Base-by-base conservation (phyloP, 2,329 filamentous ascomycete species). In the Penicillium digitatum region DNA sequence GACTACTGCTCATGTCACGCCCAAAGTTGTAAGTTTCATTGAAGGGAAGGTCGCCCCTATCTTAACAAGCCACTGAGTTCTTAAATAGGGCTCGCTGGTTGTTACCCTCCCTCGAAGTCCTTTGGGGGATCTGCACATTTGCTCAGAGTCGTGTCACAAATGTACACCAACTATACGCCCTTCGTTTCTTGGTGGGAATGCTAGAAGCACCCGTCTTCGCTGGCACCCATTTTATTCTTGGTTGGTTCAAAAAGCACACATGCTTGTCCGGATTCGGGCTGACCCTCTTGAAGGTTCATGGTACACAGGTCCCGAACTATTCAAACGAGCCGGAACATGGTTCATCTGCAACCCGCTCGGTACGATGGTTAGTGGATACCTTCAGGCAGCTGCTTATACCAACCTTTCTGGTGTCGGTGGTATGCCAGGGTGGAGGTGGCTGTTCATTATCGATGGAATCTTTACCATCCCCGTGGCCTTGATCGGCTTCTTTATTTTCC, bases 401-500 rank as follows among this genome's bases (percentile, higher is more conserved):
- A 78, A 78, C 27, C 71, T 84, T 0, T 79, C 79, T 18, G 81
- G 81, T 0, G 69, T 77, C 0, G 66, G 66, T 11, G 81, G 81
- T 0, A 76, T 78, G 63, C 69, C 76, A 0, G 81, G 81, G 0
- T 82, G 79, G 79, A 71, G 78, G 56, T 81, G 78, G 81, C 71
- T 84, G 0, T 85, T 85, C 53, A 79, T 85, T 37, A 80, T 84
- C 39, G 81, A 84, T 60, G 79, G 79, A 0, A 70, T 82, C 37
- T 82, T 84, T 59, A 81, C 79, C 2, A 72, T 84, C 3, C 82
- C 81, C 0, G 78, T 84, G 14, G 80, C 80, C 2, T 53, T 84
- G 1, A 75, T 79, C 5, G 81, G 82, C 0, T 84, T 78, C 62
- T 66, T 82, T 7, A 74, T 82, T 3, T 70, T 70, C 48, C 75